These are phyloP conservation scores for Chlorella sp. DNA, from an alignment of 139 green algal species.

Conservation along the genomic window DNA sequence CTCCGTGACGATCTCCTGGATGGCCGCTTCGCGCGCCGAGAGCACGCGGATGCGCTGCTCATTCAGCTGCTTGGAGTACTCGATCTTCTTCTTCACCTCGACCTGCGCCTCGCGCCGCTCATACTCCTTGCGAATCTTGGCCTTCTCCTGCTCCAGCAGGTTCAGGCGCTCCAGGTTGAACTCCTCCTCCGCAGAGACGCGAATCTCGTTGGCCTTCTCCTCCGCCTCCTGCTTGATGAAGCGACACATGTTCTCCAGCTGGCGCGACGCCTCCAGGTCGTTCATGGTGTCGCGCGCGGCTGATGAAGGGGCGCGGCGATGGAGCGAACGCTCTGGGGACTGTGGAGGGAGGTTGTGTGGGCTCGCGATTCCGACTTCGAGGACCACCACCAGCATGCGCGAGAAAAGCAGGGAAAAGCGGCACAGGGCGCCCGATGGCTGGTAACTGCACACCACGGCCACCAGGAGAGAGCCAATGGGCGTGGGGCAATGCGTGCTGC, in stretches of 20 bases:
- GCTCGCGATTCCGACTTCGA: too few relatives aligned
- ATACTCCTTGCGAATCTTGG: slow-evolving; percentile 90
- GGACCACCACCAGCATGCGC: too few relatives aligned
- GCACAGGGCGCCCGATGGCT: too few relatives aligned
- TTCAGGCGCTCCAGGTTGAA: slow-evolving; percentile 98
- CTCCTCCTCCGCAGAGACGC: slow-evolving; percentile 94
- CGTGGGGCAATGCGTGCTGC: too few relatives aligned
- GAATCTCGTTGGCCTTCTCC: slow-evolving; percentile 97
- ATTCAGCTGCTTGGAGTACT: slow-evolving; percentile 97
- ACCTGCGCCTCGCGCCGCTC: slow-evolving; percentile 87
- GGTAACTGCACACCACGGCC: too few relatives aligned
- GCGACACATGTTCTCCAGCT: slow-evolving; percentile 94
- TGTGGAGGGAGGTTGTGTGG: too few relatives aligned
- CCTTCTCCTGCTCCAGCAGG: slow-evolving; percentile 95
- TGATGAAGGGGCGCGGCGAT: too few relatives aligned
- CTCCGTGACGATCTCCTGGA: slow-evolving; percentile 55
- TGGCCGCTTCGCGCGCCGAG: slow-evolving; percentile 75
- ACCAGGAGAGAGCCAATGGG: too few relatives aligned
- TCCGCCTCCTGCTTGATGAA: slow-evolving; percentile 99
- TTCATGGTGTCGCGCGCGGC: too few relatives aligned
- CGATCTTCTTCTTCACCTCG: slow-evolving; percentile 98
- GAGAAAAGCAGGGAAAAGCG: too few relatives aligned
- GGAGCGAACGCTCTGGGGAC: too few relatives aligned
- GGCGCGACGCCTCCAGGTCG: slow-evolving; percentile 18
- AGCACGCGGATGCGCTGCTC: slow-evolving; percentile 89